These are phyloP conservation scores for Rhododendron kiyosumense DNA, from an alignment of 148 eudicot genomes.

Conservation along the genomic window DNA sequence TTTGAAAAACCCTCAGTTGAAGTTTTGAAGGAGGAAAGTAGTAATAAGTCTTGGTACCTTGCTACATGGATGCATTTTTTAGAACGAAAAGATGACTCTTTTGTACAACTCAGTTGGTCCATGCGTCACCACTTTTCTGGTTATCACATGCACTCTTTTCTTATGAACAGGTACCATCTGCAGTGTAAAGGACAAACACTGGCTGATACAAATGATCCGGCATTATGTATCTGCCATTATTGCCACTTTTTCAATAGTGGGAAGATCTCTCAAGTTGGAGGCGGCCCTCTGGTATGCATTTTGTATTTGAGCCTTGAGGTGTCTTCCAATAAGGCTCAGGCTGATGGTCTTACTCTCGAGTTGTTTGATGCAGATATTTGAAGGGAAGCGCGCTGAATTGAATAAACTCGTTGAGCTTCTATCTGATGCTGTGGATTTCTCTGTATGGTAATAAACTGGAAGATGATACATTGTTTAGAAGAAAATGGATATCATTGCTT, in stretches of 20 bases:
- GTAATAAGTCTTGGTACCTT: not conserved
- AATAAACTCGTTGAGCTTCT: slow-evolving; percentile 49
- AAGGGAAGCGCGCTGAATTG: slow-evolving; percentile 53
- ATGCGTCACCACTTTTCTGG: not conserved
- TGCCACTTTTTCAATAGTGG: slow-evolving; percentile 65
- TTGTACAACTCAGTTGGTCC: not conserved
- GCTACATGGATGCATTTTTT: not conserved
- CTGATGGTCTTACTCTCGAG: slow-evolving; percentile 4
- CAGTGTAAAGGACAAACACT: slow-evolving; percentile 45
- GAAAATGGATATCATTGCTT: not conserved
- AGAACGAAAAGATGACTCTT: slow-evolving; percentile 2
- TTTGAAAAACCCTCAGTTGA: not conserved
- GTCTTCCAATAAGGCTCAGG: not conserved
- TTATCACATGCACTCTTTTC: slow-evolving; percentile 11
- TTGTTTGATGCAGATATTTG: slow-evolving; percentile 44
- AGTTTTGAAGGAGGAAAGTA: not conserved
- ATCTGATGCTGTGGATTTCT: slow-evolving; percentile 53
- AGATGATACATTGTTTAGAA: not conserved
- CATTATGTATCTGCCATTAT: slow-evolving; percentile 52
- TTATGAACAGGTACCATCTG: slow-evolving; percentile 62
- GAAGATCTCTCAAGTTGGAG: slow-evolving; percentile 51
- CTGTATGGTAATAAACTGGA: slow-evolving; percentile 45
- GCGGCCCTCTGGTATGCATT: slow-evolving; percentile 53
- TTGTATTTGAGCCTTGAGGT: slow-evolving; percentile 11
- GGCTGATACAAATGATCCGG: slow-evolving; percentile 20